A percentile compares a stretch with the other conserved stretches of the same genome.
Conservation (phyloP, 345 rosid genomes). For the Pugionium dolabratum region DNA sequence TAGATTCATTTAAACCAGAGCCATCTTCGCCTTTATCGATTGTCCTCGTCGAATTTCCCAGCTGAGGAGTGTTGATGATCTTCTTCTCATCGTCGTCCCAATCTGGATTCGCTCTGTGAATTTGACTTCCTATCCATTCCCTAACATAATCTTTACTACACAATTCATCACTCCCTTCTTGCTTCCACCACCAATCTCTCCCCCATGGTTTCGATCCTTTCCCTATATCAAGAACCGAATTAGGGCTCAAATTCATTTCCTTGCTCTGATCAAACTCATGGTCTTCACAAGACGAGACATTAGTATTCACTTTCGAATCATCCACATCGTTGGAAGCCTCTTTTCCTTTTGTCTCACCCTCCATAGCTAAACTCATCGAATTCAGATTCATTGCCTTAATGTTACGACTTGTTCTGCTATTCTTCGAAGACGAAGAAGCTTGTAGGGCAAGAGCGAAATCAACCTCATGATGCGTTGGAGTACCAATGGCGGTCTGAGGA, state of each 20-base stretch:
- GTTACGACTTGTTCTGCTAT: constrained; percentile 56
- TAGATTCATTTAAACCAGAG: constrained; percentile 39
- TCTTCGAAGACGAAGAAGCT: constrained; percentile 89
- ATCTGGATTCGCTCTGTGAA: constrained; percentile 65
- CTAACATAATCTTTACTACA: constrained; percentile 91
- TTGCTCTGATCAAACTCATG: constrained; percentile 57
- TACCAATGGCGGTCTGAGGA: constrained; percentile 51
- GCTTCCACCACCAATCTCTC: constrained; percentile 99
- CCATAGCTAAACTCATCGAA: constrained; percentile 51
- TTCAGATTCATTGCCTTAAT: constrained; percentile 59
- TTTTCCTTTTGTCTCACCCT: constrained; percentile 69
- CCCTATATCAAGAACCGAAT: constrained; percentile 48
- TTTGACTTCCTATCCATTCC: constrained; percentile 99
- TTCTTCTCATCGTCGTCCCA: constrained; percentile 84
- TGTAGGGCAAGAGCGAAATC: constrained; percentile 93
- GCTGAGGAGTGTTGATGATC: constrained; percentile 43
- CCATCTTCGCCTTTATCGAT: constrained; percentile 54
- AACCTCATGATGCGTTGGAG: constrained; percentile 66
- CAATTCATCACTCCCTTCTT: constrained; percentile 87
- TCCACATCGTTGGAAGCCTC: constrained; percentile 61
- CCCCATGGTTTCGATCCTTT: constrained; percentile 77
- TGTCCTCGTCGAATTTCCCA: constrained; percentile 45
- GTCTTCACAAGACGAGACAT: constrained; percentile 33
- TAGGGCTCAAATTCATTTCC: constrained; percentile 55
- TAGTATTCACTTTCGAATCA: constrained; percentile 46